phyloP scores from a whole-genome alignment of 1,139 yeast genomes.

The Kodamaea ohmeri region DNA sequence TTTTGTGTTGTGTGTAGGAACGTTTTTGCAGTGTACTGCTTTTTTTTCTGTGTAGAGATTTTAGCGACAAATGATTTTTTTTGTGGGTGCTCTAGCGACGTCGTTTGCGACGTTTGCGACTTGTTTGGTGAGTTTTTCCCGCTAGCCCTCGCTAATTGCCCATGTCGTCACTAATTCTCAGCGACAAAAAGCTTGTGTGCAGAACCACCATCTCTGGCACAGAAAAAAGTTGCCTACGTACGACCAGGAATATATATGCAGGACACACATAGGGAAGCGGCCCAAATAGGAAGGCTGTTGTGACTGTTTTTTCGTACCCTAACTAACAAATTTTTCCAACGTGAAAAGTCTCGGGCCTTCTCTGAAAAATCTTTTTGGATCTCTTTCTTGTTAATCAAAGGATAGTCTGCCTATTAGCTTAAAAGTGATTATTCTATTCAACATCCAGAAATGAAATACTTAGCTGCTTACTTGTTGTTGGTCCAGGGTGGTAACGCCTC shows the following conservation, averaged over 20 bases:
- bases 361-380: conserved; percentile 5
- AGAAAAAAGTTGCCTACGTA: not conserved
- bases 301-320: conserved; percentile 12
- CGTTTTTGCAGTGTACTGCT: not conserved
- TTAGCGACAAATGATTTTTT: conserved; percentile 1
- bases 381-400: conserved; percentile 33
- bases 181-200: conserved; percentile 3
- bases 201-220: not conserved
- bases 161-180: not conserved
- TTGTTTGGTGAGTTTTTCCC: not conserved
- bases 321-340: not conserved
- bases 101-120: not conserved
- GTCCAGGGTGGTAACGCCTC: conserved; percentile 81
- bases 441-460: conserved; percentile 64
- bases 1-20: conserved; percentile 8
- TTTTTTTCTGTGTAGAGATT: not conserved
- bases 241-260: conserved; percentile 2
- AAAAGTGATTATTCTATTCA: conserved; percentile 54
- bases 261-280: not conserved
- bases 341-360: conserved; percentile 4
- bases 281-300: conserved; percentile 1
- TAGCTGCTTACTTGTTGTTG: conserved; percentile 87
- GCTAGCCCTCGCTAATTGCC: not conserved
- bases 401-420: conserved; percentile 61
- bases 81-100: not conserved